These are phyloP conservation scores for Oehlia diaphana DNA, from an alignment of 192 early-diverging fungal genomes.

Conservation along the genomic window DNA sequence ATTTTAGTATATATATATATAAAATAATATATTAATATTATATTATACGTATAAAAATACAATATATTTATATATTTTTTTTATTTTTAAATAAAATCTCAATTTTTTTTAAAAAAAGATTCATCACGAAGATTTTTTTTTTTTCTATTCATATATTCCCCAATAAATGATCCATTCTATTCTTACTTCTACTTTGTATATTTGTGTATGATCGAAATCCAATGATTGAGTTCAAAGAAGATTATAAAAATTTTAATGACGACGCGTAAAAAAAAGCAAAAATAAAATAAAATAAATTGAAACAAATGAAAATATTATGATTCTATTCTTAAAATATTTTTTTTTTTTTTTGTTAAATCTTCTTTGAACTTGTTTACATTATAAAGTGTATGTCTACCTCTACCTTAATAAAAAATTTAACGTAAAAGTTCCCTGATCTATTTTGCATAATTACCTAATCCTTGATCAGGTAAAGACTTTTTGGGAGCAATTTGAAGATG, in stretches of 20 bases:
- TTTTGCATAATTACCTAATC: not conserved
- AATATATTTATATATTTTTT: not conserved
- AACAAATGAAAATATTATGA: no score
- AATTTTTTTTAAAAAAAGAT: not conserved
- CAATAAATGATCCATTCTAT: not conserved
- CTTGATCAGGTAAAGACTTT: not conserved
- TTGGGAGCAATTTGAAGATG: not conserved
- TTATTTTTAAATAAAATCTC: not conserved
- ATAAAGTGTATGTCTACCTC: no score
- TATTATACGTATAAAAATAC: not conserved
- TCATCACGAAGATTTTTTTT: not conserved
- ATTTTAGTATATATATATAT: no score
- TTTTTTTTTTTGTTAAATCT: not conserved
- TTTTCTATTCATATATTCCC: not conserved
- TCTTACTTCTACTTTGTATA: not conserved
- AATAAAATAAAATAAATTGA: no score
- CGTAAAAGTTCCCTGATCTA: not conserved
- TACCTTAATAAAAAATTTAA: no score
- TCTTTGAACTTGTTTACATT: not conserved
- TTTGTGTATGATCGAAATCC: not conserved
- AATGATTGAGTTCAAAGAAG: not conserved
- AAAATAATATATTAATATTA: no score
- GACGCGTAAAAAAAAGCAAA: no score
- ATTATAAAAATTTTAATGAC: not conserved
- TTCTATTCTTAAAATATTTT: no score